Evolutionary conservation across 108 stramenopile genomes (phyloP), one percentile per base, ranked within the genome.

Genomic region (Nitzschia inconspicua): DNA sequence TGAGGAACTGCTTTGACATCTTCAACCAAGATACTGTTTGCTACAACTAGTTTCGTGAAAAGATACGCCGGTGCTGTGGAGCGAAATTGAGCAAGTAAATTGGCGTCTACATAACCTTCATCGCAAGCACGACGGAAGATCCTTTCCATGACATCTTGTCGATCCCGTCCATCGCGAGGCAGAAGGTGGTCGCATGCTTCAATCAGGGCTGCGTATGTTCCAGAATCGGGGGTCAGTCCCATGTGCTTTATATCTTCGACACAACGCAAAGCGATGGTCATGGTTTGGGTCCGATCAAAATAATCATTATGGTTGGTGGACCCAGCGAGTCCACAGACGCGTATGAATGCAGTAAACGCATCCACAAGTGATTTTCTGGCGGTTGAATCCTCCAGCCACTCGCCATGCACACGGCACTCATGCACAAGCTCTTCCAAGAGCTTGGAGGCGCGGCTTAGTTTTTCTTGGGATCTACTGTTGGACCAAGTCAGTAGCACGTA

Each of bases 61-160:
- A 63, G 44, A 25, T 86, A 83, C 1, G 67, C 18, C 4, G 90
- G 70, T 23, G 82, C 73, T 1, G 49, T 58, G 8, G 41, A 31
- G 54, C 78, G 71, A 57, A 92, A 83, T 26, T 49, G 44, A 47
- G 69, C 50, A 25, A 92, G 41, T 6, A 92, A 78, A 18, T 40
- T 43, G 30, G 72, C 68, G 57, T 83, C 56, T 3, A 92, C 86
- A 68, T 83, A 61, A 7, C 90, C 90, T 34, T 80, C 85, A 28
- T 80, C 69, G 63, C 83, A 80, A 43, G 84, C 85, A 26, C 73
- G 68, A n/a, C 63, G 43, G 47, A 92, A 92, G 8, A 88, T 48
- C 20, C 66, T 74, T 32, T 82, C 77, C 49, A 88, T 53, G n/a
- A 77, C 68, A 20, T 60, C 77, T 20, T 75, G 70, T 53, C 78